A percentile compares a stretch with the other conserved stretches of the same genome.
phyloP scores from a whole-genome alignment of 108 stramenopile genomes.

The Cyclotella kingstonii region DNA sequence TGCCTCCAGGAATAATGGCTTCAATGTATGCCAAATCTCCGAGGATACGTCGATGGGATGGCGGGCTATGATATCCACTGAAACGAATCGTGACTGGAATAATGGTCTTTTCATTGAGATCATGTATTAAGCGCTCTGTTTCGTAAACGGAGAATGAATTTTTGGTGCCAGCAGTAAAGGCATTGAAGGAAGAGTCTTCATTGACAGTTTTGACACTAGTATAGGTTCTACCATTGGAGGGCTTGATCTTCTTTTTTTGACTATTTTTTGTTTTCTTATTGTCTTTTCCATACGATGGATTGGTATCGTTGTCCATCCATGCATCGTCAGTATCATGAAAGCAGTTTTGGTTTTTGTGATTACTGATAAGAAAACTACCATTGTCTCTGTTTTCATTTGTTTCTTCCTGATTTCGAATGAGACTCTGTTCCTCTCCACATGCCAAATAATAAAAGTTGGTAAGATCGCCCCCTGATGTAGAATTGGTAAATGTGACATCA shows the following conservation, averaged over 20 bases:
- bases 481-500: conserved; percentile 30
- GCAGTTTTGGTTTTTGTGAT: conserved; percentile 6
- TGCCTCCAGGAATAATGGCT: conserved; percentile 49
- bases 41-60: conserved; percentile 70
- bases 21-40: conserved; percentile 96
- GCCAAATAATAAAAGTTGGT: conserved; percentile 72
- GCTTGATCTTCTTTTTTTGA: conserved; percentile 42
- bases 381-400: conserved; percentile 2
- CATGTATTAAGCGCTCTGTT: conserved; percentile 49
- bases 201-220: neutral
- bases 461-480: conserved; percentile 46
- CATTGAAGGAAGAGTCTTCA: neutral
- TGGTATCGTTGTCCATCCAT: conserved; percentile 4
- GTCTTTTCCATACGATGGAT: neutral
- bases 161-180: neutral
- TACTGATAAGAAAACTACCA: no score
- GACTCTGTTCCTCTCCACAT: conserved; percentile 62
- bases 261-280: conserved; percentile 53
- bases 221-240: neutral
- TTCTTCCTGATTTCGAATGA: conserved; percentile 15
- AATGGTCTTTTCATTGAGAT: conserved; percentile 50
- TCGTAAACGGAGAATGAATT: conserved; percentile 13
- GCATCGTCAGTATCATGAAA: neutral
- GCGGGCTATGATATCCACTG: conserved; percentile 91
- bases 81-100: conserved; percentile 53